Conservation (phyloP, 1,284 basidiomycete genomes). For the Flammula alnicola region DNA sequence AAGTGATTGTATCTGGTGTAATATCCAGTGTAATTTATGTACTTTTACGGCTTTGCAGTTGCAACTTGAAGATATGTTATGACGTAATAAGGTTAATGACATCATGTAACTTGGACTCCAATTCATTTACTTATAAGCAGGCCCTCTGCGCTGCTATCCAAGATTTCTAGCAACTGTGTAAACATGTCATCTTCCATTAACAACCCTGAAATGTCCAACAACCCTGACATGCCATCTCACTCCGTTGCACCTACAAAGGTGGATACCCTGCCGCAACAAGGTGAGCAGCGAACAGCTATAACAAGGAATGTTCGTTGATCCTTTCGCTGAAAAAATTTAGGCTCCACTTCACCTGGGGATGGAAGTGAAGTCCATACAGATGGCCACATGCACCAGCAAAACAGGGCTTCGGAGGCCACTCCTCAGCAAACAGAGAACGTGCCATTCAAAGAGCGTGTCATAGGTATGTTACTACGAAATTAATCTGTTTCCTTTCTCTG, state of each 20-base stretch:
- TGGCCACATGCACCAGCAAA: constrained; percentile 27
- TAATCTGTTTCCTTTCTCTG: neutral
- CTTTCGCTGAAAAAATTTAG: constrained; percentile 23
- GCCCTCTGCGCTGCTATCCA: neutral
- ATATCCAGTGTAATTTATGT: neutral
- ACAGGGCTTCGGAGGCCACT: constrained; percentile 17
- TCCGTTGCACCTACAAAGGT: constrained; percentile 28
- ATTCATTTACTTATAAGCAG: neutral
- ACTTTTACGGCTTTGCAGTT: neutral
- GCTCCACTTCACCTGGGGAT: constrained; percentile 37
- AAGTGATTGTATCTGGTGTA: neutral
- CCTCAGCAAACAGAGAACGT: constrained; percentile 28
- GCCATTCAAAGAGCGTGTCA: constrained; percentile 54
- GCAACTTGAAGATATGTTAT: neutral
- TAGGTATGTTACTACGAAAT: constrained; percentile 37
- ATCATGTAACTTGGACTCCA: neutral
- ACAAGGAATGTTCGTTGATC: neutral
- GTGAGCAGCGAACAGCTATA: constrained; percentile 27
- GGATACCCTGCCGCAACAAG: constrained; percentile 39
- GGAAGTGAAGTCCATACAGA: constrained; percentile 36
- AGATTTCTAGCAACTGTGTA: too few species aligned
- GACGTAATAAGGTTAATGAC: constrained; percentile 1
- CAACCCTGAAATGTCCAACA: too few species aligned
- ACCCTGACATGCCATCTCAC: constrained; percentile 29
- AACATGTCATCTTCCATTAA: too few species aligned